Percentiles rank a stretch among this genome's conserved stretches.
Conservation (phyloP, 805 yeast genomes). For the Metschnikowia cubensis region DNA sequence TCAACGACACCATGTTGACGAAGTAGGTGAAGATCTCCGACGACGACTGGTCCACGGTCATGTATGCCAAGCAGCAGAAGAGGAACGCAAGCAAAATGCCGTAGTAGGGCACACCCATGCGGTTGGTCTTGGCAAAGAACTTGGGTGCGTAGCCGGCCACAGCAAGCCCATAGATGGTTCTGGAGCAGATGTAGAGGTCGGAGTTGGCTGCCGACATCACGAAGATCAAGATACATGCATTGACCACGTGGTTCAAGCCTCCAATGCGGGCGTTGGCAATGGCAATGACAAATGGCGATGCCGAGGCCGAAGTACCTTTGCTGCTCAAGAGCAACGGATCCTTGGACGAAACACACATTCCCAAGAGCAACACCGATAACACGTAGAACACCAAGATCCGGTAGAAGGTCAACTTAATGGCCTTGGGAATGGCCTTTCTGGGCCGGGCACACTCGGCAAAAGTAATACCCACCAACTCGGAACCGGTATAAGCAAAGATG, state of each 20-base stretch:
- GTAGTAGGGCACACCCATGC: slow-evolving; percentile 66
- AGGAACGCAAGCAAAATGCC: slow-evolving; percentile 48
- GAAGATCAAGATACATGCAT: slow-evolving; percentile 19
- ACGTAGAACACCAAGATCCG: slow-evolving; percentile 61
- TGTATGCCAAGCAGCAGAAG: slow-evolving; percentile 65
- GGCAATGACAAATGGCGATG: slow-evolving; percentile 22
- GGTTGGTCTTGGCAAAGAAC: slow-evolving; percentile 43
- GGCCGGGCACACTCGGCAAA: slow-evolving; percentile 71
- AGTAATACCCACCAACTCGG: slow-evolving; percentile 67
- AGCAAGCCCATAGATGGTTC: slow-evolving; percentile 21
- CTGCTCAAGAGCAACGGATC: slow-evolving; percentile 18
- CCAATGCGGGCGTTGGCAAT: slow-evolving; percentile 19
- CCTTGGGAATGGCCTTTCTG: slow-evolving; percentile 64
- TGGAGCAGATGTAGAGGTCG: slow-evolving; percentile 20
- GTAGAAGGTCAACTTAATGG: slow-evolving; percentile 64
- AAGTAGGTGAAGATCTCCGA: slow-evolving; percentile 60
- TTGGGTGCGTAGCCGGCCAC: slow-evolving; percentile 26
- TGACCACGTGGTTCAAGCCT: slow-evolving; percentile 22
- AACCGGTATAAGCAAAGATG: slow-evolving; percentile 67
- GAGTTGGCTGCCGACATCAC: slow-evolving; percentile 24
- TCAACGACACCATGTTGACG: slow-evolving; percentile 72
- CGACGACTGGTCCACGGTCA: slow-evolving; percentile 59
- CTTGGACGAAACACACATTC: slow-evolving; percentile 48
- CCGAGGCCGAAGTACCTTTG: slow-evolving; percentile 15
- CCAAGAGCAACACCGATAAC: slow-evolving; percentile 56